These are phyloP conservation scores for Neocucurbitaria cava DNA, from an alignment of 2,329 filamentous ascomycete species.

Conservation along the genomic window DNA sequence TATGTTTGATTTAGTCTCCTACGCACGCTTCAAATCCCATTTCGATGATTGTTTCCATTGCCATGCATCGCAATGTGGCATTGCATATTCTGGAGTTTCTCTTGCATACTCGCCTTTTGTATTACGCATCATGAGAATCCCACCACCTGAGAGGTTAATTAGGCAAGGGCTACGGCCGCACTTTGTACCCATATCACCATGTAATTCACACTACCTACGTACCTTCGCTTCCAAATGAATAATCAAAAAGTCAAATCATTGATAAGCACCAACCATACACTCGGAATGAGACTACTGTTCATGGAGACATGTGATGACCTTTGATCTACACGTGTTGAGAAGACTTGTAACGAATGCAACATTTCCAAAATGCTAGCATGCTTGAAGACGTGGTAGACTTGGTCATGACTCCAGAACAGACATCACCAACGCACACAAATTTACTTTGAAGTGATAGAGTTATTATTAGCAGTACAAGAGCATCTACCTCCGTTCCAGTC, in stretches of 20 bases:
- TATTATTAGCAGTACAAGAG: constrained; percentile 17
- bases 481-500: constrained; percentile 7
- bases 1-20: not conserved
- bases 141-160: not conserved
- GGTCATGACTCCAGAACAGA: no score
- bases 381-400: no score
- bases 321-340: no score
- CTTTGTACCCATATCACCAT: not conserved
- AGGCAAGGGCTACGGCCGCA: constrained; percentile 1
- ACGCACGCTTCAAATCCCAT: not conserved
- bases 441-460: constrained; percentile 5
- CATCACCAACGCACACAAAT: no score
- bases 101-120: constrained; percentile 2
- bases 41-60: not conserved
- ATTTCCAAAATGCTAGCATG: no score
- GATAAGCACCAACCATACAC: no score
- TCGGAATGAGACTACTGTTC: no score
- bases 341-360: no score
- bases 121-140: not conserved
- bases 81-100: constrained; percentile 2
- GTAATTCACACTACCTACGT: not conserved
- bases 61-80: not conserved
- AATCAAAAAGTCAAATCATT: no score
- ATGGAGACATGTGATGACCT: no score
- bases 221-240: not conserved